Conservation (phyloP, 371 early-diverging fungal genomes). For the Chytridium lagenaria region DNA sequence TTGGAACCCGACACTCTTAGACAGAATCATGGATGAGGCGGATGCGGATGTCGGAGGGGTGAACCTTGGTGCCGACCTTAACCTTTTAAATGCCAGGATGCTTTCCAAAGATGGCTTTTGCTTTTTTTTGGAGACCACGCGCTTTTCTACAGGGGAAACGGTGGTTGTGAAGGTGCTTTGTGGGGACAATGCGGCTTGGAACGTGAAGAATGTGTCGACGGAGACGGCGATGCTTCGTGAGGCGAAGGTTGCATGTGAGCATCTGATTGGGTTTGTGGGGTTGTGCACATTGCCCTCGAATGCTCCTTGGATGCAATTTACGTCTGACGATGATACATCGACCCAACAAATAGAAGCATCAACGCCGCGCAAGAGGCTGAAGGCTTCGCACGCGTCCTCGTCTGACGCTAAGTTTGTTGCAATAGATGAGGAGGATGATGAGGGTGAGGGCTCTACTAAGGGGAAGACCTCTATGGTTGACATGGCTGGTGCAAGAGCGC, state of each 20-base stretch:
- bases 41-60: neutral
- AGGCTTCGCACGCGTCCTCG: too few relatives aligned
- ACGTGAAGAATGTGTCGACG: neutral
- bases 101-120: neutral
- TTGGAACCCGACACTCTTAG: neutral
- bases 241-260: neutral
- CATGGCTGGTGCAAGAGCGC: neutral
- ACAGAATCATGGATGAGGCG: neutral
- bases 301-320: neutral
- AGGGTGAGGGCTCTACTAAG: neutral
- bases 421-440: too few relatives aligned
- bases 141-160: neutral
- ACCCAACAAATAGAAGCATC: neutral
- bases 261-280: neutral
- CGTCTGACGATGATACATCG: neutral
- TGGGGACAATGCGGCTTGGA: neutral
- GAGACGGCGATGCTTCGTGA: neutral
- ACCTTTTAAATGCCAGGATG: neutral
- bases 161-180: neutral
- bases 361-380: neutral
- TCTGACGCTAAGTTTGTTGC: too few relatives aligned
- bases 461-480: neutral
- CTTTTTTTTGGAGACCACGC: neutral
- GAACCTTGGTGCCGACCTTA: neutral
- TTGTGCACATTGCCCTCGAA: neutral